Evolutionary conservation across 2,329 filamentous ascomycete genomes (phyloP), one percentile per base, ranked within the genome.

Genomic region (Incumbomyces delicatus): DNA sequence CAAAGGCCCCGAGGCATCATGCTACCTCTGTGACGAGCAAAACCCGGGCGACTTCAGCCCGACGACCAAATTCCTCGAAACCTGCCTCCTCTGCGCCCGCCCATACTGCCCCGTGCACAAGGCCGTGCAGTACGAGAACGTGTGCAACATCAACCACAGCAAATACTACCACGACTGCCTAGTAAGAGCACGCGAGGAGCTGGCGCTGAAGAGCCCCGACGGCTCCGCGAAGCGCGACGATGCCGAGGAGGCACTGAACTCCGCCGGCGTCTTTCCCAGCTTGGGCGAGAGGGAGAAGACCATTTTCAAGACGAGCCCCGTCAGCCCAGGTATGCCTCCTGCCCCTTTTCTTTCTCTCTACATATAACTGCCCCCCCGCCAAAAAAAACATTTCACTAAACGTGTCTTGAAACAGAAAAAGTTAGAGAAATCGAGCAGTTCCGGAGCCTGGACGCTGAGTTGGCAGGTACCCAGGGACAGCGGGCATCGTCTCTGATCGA

Each of bases 21-120:
- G 55, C 43, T 57, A 56, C 45, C 55, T 57, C 33, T 57, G 55
- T 41, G 55, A 57, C 50, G 55, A 57, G 47, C 55, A 57, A 37
- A 57, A 57, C 41, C 55, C 55, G 2, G 55, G 55, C 39, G 55
- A 57, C 46, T 57, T 57, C 50, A 48, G 44, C n/a, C 55, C 55
- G 2, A 57, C 55, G 8, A 57, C 55, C 31, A 57, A 57, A 36
- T 55, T 42, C 48, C 55, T 57, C 50, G 50, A 54, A 39, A 38
- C 46, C 13, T 57, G 55, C 43, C 49, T 57, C 17, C 49, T 57
- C 16, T 57, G 55, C 48, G 50, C 50, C 6, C 53, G 54, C 1
- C 35, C 53, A 36, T 57, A 55, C 48, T 57, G 54, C 45, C 54
- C 52, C 22, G 53, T 57, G 44, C 54, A 57, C 51, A 53, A 54